phyloP scores from a whole-genome alignment of 163 green algal genomes.

The Volvox carteri region DNA sequence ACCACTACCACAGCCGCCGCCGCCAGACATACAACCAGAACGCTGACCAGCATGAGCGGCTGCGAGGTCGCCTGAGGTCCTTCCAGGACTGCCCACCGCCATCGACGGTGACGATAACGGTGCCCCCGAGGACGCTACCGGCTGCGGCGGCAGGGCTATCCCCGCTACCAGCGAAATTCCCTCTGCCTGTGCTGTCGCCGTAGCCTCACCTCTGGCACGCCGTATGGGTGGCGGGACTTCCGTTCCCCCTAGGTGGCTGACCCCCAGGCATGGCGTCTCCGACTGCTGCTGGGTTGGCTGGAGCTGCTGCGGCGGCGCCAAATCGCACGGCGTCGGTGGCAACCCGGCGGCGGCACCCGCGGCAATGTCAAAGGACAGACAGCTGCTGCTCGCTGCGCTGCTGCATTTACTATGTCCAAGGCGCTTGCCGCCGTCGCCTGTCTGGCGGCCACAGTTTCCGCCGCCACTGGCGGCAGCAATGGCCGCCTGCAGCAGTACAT shows the following conservation, averaged over 20 bases:
- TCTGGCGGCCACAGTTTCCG: neutral
- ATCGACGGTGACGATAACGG: too few species aligned
- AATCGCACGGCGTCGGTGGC: neutral
- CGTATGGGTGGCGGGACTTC: constrained; percentile 42
- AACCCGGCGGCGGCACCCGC: neutral
- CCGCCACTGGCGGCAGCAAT: neutral
- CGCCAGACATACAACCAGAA: neutral
- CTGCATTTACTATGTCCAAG: constrained; percentile 33
- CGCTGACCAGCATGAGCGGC: neutral
- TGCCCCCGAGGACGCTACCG: too few species aligned
- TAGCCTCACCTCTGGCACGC: neutral
- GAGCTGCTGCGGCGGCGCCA: neutral
- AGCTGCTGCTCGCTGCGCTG: constrained; percentile 23
- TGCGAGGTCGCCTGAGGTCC: neutral
- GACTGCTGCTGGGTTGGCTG: neutral
- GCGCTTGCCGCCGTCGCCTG: neutral
- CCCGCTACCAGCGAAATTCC: neutral
- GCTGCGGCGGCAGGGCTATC: too few species aligned
- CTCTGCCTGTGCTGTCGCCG: neutral
- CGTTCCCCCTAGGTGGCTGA: constrained; percentile 13
- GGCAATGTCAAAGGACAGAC: neutral
- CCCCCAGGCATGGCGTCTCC: neutral
- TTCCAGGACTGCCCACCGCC: neutral
- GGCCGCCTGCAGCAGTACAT: constrained; percentile 41
- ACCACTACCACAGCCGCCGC: neutral